phyloP scores from a whole-genome alignment of 495 filamentous ascomycete species.

The Cairneyella variabilis region DNA sequence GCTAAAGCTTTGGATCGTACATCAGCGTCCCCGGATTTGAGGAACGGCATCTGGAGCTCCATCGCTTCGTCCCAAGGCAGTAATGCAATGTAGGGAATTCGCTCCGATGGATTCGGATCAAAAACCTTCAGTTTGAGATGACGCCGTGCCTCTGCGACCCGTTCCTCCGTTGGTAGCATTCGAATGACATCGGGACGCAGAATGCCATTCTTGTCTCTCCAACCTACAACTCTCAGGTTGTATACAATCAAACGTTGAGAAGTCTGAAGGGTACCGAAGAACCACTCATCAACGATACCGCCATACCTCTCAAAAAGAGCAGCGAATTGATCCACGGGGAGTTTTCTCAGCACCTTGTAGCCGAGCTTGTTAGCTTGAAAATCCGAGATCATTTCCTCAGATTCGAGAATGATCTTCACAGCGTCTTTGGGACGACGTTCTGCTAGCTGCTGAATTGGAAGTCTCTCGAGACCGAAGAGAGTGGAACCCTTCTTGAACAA shows the following conservation, averaged over 20 bases:
- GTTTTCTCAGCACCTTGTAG: conserved; percentile 14
- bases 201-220: background rate
- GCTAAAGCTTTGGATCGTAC: background rate
- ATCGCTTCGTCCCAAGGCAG: conserved; percentile 13
- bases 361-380: conserved; percentile 2
- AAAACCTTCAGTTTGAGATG: conserved; percentile 6
- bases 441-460: background rate
- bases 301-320: conserved; percentile 14
- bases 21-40: background rate
- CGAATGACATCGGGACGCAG: background rate
- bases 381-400: conserved; percentile 4
- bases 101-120: background rate
- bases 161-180: conserved; percentile 9
- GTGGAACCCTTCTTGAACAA: too few relatives aligned
- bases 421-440: conserved; percentile 1
- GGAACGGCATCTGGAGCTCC: background rate
- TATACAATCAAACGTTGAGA: conserved; percentile 19
- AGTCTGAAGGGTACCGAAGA: conserved; percentile 5
- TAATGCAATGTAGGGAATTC: conserved; percentile 7
- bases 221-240: background rate
- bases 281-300: conserved; percentile 3
- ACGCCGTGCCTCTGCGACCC: conserved; percentile 5
- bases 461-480: too few relatives aligned
- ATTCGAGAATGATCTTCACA: conserved; percentile 17
- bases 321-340: conserved; percentile 13